Percentiles rank a stretch among this genome's conserved stretches.
phyloP scores from a whole-genome alignment of 352 stramenopile genomes.

The Globisporangium splendens region DNA sequence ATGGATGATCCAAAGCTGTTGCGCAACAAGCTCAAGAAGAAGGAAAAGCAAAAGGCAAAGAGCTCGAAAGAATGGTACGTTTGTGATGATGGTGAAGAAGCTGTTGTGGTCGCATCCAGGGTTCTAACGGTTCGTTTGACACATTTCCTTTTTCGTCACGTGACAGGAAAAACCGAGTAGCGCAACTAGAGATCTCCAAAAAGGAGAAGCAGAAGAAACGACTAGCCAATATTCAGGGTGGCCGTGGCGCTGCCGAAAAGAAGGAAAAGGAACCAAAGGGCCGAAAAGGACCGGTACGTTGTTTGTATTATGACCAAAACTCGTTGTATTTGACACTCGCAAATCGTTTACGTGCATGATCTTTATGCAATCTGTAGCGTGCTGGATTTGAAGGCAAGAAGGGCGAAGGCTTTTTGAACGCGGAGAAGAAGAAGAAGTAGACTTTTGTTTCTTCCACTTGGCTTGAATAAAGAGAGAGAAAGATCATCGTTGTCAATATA shows the following conservation, averaged over 20 bases:
- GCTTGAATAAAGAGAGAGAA: neutral
- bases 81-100: neutral
- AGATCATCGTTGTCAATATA: too few species aligned
- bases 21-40: conserved; percentile 81
- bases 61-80: conserved; percentile 68
- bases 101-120: too few species aligned
- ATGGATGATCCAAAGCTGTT: conserved; percentile 78
- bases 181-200: conserved; percentile 54
- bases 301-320: too few species aligned
- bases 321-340: too few species aligned
- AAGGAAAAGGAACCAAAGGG: conserved; percentile 30
- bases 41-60: conserved; percentile 78
- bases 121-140: neutral
- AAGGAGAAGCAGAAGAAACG: conserved; percentile 70
- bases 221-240: conserved; percentile 27
- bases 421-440: conserved; percentile 49
- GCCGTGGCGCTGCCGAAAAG: conserved; percentile 19
- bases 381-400: conserved; percentile 84
- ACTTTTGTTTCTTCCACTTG: conserved; percentile 4
- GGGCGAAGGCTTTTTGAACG: conserved; percentile 68
- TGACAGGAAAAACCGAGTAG: conserved; percentile 52
- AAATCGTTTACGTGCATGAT: too few species aligned
- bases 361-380: conserved; percentile 25
- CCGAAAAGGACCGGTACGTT: conserved; percentile 39
- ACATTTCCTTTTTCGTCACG: conserved; percentile 5